Conservation (phyloP, 306 rosid species). For the Castanopsis chinensis region DNA sequence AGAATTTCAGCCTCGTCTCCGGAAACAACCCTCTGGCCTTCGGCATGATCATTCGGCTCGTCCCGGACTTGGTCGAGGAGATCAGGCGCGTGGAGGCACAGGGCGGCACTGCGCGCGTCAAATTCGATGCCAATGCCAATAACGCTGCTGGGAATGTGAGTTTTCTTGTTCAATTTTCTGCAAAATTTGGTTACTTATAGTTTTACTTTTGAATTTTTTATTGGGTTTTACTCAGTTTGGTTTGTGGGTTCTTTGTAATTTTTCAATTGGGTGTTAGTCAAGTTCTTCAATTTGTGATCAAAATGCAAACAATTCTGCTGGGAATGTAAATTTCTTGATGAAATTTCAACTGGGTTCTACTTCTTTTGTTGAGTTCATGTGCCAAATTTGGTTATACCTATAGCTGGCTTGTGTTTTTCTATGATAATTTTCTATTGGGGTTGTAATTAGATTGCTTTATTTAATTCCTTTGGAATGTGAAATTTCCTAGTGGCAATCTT, state of each 20-base stretch:
- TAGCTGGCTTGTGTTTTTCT: neutral
- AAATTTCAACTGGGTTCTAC: neutral
- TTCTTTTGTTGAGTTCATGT: neutral
- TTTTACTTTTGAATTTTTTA: neutral
- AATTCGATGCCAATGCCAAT: constrained; percentile 56
- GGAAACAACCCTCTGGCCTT: constrained; percentile 75
- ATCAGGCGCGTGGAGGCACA: constrained; percentile 89
- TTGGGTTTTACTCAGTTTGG: neutral
- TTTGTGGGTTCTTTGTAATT: neutral
- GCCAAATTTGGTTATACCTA: neutral
- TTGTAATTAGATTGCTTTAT: neutral
- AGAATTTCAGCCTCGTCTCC: constrained; percentile 64
- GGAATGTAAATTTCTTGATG: constrained; percentile 51
- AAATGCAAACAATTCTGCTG: constrained; percentile 42
- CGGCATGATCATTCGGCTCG: constrained; percentile 75
- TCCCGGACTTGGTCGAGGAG: constrained; percentile 88
- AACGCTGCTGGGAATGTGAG: constrained; percentile 74
- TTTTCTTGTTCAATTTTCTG: constrained; percentile 4
- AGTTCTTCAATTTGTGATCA: neutral
- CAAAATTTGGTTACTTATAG: neutral
- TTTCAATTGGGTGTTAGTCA: neutral
- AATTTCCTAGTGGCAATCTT: too few relatives aligned
- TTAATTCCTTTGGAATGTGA: neutral
- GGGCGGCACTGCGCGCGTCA: constrained; percentile 78
- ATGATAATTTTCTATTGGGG: neutral